Conservation (phyloP, 176 grass and related monocot genomes). For the Microstegium vimineum region DNA sequence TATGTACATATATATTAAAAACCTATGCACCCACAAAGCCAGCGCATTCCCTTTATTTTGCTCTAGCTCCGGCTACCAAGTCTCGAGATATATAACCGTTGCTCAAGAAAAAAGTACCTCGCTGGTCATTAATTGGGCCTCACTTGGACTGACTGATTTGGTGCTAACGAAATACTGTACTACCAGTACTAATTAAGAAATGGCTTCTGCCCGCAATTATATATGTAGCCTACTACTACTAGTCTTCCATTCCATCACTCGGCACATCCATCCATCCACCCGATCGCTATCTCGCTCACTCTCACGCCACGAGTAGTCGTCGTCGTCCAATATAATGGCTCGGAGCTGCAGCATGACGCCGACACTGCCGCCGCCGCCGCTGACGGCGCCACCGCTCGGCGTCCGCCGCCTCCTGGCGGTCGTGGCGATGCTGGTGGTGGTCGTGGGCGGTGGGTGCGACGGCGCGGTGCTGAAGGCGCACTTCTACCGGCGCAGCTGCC, state of each 20-base stretch:
- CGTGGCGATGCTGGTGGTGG: not conserved
- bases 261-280: not conserved
- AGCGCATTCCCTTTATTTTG: too few relatives aligned
- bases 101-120: too few relatives aligned
- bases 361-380: too few relatives aligned
- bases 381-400: not conserved
- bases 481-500: constrained; percentile 47
- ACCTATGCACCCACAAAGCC: too few relatives aligned
- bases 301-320: not conserved
- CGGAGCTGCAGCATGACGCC: too few relatives aligned
- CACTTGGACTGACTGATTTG: not conserved
- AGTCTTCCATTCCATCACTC: not conserved
- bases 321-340: too few relatives aligned
- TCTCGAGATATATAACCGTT: too few relatives aligned
- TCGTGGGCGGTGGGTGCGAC: not conserved
- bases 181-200: too few relatives aligned
- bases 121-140: too few relatives aligned
- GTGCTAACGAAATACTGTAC: not conserved
- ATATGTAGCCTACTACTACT: not conserved
- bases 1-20: too few relatives aligned
- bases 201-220: not conserved
- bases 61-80: too few relatives aligned
- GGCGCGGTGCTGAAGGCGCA: constrained; percentile 38
- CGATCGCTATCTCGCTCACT: not conserved
- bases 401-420: not conserved